These are phyloP conservation scores for Rutstroemia sp. DNA, from an alignment of 2,329 filamentous ascomycete genomes.

Conservation along the genomic window DNA sequence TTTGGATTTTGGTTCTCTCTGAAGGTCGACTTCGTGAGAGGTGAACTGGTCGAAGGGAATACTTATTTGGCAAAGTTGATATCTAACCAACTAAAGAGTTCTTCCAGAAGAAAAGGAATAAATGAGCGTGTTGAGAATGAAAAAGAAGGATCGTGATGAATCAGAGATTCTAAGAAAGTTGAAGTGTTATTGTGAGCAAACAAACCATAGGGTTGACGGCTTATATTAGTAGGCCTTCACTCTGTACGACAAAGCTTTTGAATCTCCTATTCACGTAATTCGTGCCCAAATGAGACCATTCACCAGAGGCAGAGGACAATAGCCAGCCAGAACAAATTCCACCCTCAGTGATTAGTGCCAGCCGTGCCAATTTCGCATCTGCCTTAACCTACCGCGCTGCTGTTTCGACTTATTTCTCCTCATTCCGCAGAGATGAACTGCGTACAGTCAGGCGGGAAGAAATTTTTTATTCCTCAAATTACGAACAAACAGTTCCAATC, in stretches of 20 bases:
- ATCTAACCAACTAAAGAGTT: background rate
- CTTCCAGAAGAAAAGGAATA: background rate
- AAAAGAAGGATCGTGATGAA: slow-evolving; percentile 2
- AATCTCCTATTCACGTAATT: slow-evolving; percentile 1
- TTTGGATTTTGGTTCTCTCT: background rate
- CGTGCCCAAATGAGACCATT: background rate
- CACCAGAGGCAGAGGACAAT: background rate
- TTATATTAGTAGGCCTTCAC: too few species aligned
- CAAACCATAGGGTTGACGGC: background rate
- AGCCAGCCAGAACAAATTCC: too few species aligned
- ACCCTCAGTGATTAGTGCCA: background rate
- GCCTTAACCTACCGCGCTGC: background rate
- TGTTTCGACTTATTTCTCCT: background rate
- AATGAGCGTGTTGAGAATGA: slow-evolving; percentile 4
- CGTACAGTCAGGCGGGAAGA: background rate
- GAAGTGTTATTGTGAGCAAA: background rate
- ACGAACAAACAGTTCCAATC: background rate
- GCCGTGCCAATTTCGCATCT: background rate
- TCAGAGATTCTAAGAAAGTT: background rate
- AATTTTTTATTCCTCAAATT: background rate
- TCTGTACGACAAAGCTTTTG: background rate
- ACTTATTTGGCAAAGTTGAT: background rate
- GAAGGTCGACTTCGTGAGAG: background rate
- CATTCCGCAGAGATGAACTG: background rate
- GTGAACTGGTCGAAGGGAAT: background rate